These are phyloP conservation scores for Hibiscus trionum DNA, from an alignment of 345 rosid genomes.

Conservation along the genomic window DNA sequence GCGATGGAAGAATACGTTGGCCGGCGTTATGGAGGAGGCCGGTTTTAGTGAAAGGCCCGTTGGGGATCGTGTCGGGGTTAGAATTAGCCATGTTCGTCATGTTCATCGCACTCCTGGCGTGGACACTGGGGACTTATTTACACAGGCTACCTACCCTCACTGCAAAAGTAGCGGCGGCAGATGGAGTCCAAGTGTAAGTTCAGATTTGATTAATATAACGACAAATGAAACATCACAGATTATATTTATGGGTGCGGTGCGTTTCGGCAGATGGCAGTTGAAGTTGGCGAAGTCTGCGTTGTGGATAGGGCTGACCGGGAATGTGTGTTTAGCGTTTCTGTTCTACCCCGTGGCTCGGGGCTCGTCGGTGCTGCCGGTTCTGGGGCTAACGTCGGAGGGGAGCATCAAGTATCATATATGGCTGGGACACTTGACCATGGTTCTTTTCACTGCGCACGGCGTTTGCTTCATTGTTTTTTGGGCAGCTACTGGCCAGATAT, in stretches of 20 bases:
- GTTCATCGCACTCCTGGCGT: constrained; percentile 61
- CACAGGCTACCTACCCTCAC: constrained; percentile 35
- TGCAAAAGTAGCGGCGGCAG: constrained; percentile 26
- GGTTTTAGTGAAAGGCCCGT: constrained; percentile 69
- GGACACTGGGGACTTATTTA: constrained; percentile 48
- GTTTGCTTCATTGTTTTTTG: constrained; percentile 42
- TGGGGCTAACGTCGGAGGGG: constrained; percentile 71
- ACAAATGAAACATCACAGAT: background rate
- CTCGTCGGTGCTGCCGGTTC: constrained; percentile 53
- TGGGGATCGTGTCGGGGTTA: constrained; percentile 63
- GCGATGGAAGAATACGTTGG: constrained; percentile 9
- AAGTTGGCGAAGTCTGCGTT: constrained; percentile 30
- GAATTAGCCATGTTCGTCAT: constrained; percentile 57
- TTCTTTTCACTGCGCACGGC: constrained; percentile 59
- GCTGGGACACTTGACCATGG: constrained; percentile 72
- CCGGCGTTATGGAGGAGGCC: constrained; percentile 37
- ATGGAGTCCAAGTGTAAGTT: constrained; percentile 42
- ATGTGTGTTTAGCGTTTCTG: constrained; percentile 51
- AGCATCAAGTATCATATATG: constrained; percentile 92
- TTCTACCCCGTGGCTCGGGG: constrained; percentile 84
- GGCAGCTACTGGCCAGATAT: constrained; percentile 25
- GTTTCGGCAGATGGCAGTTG: constrained; percentile 48
- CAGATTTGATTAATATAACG: background rate
- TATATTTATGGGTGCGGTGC: background rate
- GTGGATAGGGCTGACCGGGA: constrained; percentile 51